Conservation (phyloP, 495 filamentous ascomycete species). For the Apodospora peruviana region DNA sequence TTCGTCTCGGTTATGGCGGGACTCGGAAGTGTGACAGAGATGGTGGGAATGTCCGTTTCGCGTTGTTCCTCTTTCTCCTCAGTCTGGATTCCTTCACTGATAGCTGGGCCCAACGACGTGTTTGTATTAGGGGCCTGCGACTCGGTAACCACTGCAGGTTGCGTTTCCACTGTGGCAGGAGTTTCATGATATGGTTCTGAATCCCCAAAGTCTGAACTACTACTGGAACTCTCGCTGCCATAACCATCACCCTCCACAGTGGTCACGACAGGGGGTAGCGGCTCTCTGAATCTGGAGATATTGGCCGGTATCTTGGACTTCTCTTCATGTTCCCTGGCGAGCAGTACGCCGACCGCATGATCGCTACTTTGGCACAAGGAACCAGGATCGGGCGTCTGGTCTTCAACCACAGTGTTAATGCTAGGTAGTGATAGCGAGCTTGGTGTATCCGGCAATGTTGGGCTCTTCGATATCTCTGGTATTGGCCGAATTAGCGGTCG, state of each 20-base stretch:
- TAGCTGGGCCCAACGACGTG: not conserved
- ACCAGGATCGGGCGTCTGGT: slow-evolving; percentile 6
- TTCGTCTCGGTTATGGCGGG: slow-evolving; percentile 7
- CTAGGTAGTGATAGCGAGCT: not conserved
- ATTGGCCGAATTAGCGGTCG: slow-evolving; percentile 47
- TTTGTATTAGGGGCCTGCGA: not conserved
- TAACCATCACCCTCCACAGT: slow-evolving; percentile 57
- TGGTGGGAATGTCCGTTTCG: slow-evolving; percentile 23
- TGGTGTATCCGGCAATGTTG: slow-evolving; percentile 5
- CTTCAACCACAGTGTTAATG: not conserved
- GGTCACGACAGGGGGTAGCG: slow-evolving; percentile 61
- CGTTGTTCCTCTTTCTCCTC: slow-evolving; percentile 7
- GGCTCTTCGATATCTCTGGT: slow-evolving; percentile 22
- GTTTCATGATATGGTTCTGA: slow-evolving; percentile 2
- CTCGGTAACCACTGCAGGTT: not conserved
- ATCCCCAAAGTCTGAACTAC: slow-evolving; percentile 13
- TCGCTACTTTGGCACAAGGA: slow-evolving; percentile 54
- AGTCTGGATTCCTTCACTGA: not conserved
- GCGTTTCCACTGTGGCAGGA: slow-evolving; percentile 1
- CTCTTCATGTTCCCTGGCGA: slow-evolving; percentile 44
- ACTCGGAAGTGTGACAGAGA: slow-evolving; percentile 33
- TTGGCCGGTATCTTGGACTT: slow-evolving; percentile 38
- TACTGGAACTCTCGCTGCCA: slow-evolving; percentile 39
- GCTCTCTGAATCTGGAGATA: slow-evolving; percentile 47
- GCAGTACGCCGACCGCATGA: slow-evolving; percentile 53